These are phyloP conservation scores for Aaosphaeria pasadenensis DNA, from an alignment of 2,329 filamentous ascomycete genomes.

Conservation along the genomic window DNA sequence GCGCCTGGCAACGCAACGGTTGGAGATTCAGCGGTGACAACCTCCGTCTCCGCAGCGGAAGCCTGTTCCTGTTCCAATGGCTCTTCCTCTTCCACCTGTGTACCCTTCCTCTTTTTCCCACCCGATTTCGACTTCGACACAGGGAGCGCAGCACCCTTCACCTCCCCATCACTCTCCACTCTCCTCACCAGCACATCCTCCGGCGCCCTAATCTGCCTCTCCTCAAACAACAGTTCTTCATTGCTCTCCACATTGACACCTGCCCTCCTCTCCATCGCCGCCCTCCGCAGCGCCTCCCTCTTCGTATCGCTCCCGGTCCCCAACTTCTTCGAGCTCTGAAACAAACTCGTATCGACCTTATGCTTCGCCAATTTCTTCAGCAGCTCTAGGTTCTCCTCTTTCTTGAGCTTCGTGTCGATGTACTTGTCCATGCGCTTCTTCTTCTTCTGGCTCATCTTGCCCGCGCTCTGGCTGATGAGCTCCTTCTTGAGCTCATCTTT, in stretches of 20 bases:
- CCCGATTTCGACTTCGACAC: background rate
- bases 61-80: background rate
- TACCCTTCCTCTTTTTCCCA: background rate
- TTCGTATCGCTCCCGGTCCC: slow-evolving; percentile 68
- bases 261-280: slow-evolving; percentile 62
- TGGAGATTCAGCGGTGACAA: background rate
- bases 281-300: slow-evolving; percentile 63
- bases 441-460: slow-evolving; percentile 62
- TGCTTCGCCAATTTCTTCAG: slow-evolving; percentile 77
- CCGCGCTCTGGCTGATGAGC: slow-evolving; percentile 50
- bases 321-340: slow-evolving; percentile 73
- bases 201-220: slow-evolving; percentile 19
- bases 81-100: background rate
- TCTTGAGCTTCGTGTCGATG: slow-evolving; percentile 83
- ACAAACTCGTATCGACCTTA: slow-evolving; percentile 77
- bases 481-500: slow-evolving; percentile 53
- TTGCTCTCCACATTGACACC: slow-evolving; percentile 58
- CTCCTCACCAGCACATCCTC: slow-evolving; percentile 1
- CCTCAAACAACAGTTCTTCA: slow-evolving; percentile 54
- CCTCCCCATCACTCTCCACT: slow-evolving; percentile 30
- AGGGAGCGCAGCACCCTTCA: slow-evolving; percentile 12
- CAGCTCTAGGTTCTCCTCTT: slow-evolving; percentile 84
- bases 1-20: background rate
- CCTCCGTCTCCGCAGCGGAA: background rate
- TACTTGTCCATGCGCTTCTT: slow-evolving; percentile 68